Conservation (phyloP, 176 grass and related monocot genomes). For the Raddia distichophylla region DNA sequence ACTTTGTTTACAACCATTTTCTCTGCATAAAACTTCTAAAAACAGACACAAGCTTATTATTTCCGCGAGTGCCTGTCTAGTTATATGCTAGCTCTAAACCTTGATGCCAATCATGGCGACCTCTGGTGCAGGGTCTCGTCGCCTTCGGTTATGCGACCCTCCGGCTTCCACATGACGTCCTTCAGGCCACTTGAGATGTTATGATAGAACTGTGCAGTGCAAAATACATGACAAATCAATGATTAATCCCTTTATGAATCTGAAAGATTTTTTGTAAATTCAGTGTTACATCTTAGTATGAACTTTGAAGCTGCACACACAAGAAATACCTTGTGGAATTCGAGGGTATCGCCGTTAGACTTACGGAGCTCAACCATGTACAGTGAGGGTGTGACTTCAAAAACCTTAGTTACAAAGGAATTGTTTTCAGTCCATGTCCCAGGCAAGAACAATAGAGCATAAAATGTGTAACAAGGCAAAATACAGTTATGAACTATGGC, state of each 20-base stretch:
- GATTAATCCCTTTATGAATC: background rate
- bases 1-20: constrained; percentile 12
- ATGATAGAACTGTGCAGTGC: constrained; percentile 67
- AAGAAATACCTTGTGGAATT: constrained; percentile 77
- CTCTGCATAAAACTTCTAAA: constrained; percentile 9
- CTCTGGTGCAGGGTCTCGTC: constrained; percentile 14
- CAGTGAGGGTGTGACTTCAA: constrained; percentile 88
- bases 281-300: background rate
- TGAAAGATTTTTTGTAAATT: background rate
- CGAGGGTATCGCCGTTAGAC: constrained; percentile 86
- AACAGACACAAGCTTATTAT: background rate
- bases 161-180: constrained; percentile 88
- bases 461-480: background rate
- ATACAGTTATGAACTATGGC: background rate
- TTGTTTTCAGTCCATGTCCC: constrained; percentile 26
- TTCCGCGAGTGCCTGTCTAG: constrained; percentile 6
- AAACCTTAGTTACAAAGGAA: constrained; percentile 59
- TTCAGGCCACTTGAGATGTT: constrained; percentile 77
- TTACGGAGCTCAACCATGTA: constrained; percentile 96
- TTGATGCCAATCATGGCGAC: constrained; percentile 4
- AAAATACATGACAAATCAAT: background rate
- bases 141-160: constrained; percentile 45
- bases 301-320: background rate
- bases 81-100: constrained; percentile 43
- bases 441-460: background rate